These are phyloP conservation scores for Leptomonas seymouri DNA, from an alignment of 208 protist species.

Conservation along the genomic window DNA sequence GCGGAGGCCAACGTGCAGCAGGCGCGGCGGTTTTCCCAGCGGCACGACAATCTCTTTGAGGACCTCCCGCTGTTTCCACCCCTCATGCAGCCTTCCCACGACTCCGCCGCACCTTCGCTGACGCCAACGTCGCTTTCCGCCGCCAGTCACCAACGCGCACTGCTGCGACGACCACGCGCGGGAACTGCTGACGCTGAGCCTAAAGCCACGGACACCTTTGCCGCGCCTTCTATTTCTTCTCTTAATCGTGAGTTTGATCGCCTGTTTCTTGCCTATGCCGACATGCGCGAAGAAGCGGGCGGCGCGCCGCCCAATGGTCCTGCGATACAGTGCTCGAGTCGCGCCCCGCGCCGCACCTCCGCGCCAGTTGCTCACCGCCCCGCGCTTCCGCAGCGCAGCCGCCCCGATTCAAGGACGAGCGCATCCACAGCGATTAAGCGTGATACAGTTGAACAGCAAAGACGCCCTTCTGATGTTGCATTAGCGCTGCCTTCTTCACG, in stretches of 20 bases:
- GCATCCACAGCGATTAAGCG: background rate
- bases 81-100: background rate
- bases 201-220: background rate
- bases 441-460: background rate
- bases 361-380: slow-evolving; percentile 15
- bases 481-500: background rate
- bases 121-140: slow-evolving; percentile 1
- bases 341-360: slow-evolving; percentile 17
- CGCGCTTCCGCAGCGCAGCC: slow-evolving; percentile 3
- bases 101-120: slow-evolving; percentile 1
- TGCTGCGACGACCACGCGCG: background rate
- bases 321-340: background rate
- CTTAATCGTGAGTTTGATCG: slow-evolving; percentile 29
- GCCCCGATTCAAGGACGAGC: background rate
- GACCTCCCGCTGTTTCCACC: slow-evolving; percentile 7
- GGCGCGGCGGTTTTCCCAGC: slow-evolving; percentile 18
- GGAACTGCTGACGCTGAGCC: background rate
- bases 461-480: background rate
- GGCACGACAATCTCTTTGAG: background rate
- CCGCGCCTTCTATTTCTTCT: slow-evolving; percentile 19
- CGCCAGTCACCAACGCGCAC: background rate
- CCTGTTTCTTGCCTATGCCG: slow-evolving; percentile 26
- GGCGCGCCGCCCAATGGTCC: background rate
- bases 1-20: slow-evolving; percentile 23
- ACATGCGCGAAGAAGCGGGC: background rate